Conservation (phyloP, 768 basidiomycete species). For the Epithele typhae region DNA sequence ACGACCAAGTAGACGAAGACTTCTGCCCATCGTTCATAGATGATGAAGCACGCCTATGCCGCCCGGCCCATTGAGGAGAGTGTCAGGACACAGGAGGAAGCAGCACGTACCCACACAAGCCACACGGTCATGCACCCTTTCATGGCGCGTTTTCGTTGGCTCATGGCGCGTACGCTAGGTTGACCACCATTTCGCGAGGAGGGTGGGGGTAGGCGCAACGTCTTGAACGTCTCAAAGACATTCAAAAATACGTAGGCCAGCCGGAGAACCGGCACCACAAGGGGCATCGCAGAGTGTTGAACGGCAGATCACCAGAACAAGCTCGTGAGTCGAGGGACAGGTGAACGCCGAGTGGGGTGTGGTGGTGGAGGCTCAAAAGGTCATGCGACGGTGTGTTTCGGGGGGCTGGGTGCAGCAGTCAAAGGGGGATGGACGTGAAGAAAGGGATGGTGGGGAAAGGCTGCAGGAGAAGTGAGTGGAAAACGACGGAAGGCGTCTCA, state of each 20-base stretch:
- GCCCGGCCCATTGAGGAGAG: not conserved
- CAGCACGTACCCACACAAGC: slow-evolving; percentile 72
- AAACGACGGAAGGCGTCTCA: too few species aligned
- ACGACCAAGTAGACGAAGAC: slow-evolving; percentile 62
- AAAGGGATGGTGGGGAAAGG: too few species aligned
- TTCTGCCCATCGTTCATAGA: slow-evolving; percentile 67
- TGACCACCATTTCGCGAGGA: slow-evolving; percentile 50
- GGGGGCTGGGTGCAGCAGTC: too few species aligned
- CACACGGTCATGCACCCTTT: slow-evolving; percentile 82
- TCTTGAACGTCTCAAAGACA: slow-evolving; percentile 83
- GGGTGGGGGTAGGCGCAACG: slow-evolving; percentile 61
- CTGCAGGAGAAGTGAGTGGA: too few species aligned
- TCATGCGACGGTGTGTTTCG: too few species aligned
- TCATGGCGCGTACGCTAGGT: slow-evolving; percentile 62
- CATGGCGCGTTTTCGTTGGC: slow-evolving; percentile 79
- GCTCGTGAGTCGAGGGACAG: too few species aligned
- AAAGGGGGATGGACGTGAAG: too few species aligned
- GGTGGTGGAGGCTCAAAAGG: too few species aligned
- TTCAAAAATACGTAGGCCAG: slow-evolving; percentile 71
- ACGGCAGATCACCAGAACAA: too few species aligned
- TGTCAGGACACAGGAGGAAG: not conserved
- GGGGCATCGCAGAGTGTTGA: slow-evolving; percentile 50
- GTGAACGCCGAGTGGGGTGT: too few species aligned
- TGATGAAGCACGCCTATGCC: slow-evolving; percentile 58
- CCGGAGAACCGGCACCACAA: slow-evolving; percentile 64